Evolutionary conservation across 345 rosid genomes (phyloP).

Genomic region (Brassica juncea): DNA sequence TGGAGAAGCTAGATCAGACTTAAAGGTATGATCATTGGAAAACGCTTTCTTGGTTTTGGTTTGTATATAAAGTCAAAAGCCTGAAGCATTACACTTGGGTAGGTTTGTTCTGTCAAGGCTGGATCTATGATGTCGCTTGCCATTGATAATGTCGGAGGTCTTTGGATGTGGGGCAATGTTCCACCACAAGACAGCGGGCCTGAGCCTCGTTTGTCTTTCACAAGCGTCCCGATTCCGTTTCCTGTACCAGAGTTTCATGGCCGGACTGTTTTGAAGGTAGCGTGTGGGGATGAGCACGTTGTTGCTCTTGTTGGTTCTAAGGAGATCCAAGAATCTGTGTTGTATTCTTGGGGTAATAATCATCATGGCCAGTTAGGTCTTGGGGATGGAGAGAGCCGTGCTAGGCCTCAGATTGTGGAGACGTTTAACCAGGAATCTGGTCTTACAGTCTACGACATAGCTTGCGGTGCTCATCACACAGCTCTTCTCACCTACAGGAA

Average conservation of each 20-base stretch:
- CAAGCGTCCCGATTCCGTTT: slow-evolving; percentile 56
- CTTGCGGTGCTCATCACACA: slow-evolving; percentile 91
- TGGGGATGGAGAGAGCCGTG: slow-evolving; percentile 65
- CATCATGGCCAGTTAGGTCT: slow-evolving; percentile 79
- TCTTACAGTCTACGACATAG: slow-evolving; percentile 66
- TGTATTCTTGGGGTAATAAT: slow-evolving; percentile 87
- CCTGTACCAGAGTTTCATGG: slow-evolving; percentile 67
- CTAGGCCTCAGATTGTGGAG: slow-evolving; percentile 60
- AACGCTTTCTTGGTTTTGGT: background rate
- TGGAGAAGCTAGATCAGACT: slow-evolving; percentile 36
- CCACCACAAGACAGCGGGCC: slow-evolving; percentile 48
- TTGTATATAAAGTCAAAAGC: background rate
- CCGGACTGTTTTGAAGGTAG: slow-evolving; percentile 78
- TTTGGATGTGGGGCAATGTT: slow-evolving; percentile 96
- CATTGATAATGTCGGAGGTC: slow-evolving; percentile 67
- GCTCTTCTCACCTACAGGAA: slow-evolving; percentile 67
- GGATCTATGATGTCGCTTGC: slow-evolving; percentile 92
- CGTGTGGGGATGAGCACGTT: slow-evolving; percentile 89
- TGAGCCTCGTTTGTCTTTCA: slow-evolving; percentile 48
- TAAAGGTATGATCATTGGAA: slow-evolving; percentile 49
- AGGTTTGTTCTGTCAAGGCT: slow-evolving; percentile 74
- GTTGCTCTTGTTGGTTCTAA: slow-evolving; percentile 65
- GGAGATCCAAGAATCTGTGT: slow-evolving; percentile 53
- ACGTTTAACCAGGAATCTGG: slow-evolving; percentile 51
- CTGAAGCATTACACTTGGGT: slow-evolving; percentile 10